Conservation (phyloP, 106 monocot species). For the Phalaenopsis aphrodite region DNA sequence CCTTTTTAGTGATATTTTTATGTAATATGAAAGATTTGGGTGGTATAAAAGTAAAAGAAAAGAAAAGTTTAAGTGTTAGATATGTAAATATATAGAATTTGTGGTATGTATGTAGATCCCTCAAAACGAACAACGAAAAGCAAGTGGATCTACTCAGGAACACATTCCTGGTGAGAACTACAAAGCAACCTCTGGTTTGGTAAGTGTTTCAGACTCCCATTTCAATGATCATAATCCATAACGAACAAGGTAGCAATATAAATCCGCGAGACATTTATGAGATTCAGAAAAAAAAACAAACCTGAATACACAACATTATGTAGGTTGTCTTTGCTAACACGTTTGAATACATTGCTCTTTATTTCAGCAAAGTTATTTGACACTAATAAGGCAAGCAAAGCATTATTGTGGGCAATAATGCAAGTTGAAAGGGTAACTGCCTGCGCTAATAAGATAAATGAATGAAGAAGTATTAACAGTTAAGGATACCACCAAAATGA, state of each 20-base stretch:
- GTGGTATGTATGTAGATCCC: no score
- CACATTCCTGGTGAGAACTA: background rate
- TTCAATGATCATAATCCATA: background rate
- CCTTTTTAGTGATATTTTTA: no score
- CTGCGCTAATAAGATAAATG: constrained; percentile 91
- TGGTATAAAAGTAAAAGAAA: no score
- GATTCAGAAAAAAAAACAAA: constrained; percentile 25
- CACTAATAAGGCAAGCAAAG: constrained; percentile 72
- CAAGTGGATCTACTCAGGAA: background rate
- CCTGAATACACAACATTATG: constrained; percentile 83
- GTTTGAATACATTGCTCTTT: constrained; percentile 94
- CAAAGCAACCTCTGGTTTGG: background rate
- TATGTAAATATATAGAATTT: no score
- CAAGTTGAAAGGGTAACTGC: constrained; percentile 93
- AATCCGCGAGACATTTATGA: background rate
- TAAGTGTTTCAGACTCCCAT: background rate
- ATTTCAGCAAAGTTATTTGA: constrained; percentile 97
- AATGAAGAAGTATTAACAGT: constrained; percentile 75
- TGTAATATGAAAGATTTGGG: no score
- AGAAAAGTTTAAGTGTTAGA: no score
- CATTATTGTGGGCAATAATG: constrained; percentile 95
- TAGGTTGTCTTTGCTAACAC: constrained; percentile 94
- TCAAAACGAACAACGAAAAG: background rate
- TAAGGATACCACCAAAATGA: constrained; percentile 37
- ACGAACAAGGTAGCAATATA: background rate